Percentiles rank a stretch among this genome's conserved stretches.
phyloP scores from a whole-genome alignment of 73 alveolate genomes.

The Paramecium sexaurelia region DNA sequence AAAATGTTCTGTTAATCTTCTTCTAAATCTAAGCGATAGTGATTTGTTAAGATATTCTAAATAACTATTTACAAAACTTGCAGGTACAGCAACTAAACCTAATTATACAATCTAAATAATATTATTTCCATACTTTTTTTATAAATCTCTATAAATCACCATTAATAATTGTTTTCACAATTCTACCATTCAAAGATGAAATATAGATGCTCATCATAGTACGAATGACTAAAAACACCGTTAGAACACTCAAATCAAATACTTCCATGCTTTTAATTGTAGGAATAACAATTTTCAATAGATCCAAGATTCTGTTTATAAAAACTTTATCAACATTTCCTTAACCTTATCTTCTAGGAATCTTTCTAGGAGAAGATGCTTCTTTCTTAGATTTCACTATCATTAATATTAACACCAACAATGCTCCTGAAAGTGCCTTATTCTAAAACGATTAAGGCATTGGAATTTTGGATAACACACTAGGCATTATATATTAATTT shows the following conservation, averaged over 20 bases:
- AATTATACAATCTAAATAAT: slow-evolving; percentile 70
- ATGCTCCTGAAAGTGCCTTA: neutral
- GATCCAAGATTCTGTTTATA: slow-evolving; percentile 71
- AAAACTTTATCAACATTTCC: slow-evolving; percentile 88
- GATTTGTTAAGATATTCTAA: slow-evolving; percentile 78
- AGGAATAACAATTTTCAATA: slow-evolving; percentile 86
- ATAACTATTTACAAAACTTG: slow-evolving; percentile 86
- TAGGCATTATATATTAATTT: slow-evolving; percentile 3
- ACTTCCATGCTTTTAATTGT: slow-evolving; percentile 72
- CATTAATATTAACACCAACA: neutral
- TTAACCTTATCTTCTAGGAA: slow-evolving; percentile 53
- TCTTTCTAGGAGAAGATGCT: slow-evolving; percentile 34
- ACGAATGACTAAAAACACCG: slow-evolving; percentile 68
- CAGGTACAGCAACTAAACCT: slow-evolving; percentile 87
- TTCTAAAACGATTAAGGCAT: neutral
- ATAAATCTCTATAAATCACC: slow-evolving; percentile 68
- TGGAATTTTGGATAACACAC: slow-evolving; percentile 1
- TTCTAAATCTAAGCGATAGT: slow-evolving; percentile 84
- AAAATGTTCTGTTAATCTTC: slow-evolving; percentile 79
- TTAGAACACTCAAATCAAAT: slow-evolving; percentile 72
- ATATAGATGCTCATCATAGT: slow-evolving; percentile 87
- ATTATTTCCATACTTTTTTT: slow-evolving; percentile 47
- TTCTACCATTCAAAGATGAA: slow-evolving; percentile 88
- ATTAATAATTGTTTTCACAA: slow-evolving; percentile 87
- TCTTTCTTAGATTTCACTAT: neutral